A percentile compares a stretch with the other conserved stretches of the same genome.
These are phyloP conservation scores for Aspergillus asperescens DNA, from an alignment of 495 filamentous ascomycete species.

Conservation along the genomic window DNA sequence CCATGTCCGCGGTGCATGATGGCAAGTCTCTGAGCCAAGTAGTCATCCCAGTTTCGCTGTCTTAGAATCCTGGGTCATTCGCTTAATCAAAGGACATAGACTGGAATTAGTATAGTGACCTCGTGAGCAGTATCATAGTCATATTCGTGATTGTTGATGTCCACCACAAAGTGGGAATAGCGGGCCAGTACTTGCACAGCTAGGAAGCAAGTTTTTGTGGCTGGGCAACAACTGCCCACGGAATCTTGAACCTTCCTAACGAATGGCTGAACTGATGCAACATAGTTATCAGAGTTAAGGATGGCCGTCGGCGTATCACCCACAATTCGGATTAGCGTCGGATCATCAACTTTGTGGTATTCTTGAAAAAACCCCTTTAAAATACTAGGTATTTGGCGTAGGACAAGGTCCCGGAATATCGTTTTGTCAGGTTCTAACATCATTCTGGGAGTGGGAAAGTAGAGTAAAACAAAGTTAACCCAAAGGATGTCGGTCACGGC, in stretches of 20 bases:
- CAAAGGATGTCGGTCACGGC: no score
- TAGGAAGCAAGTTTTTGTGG: background rate
- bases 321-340: background rate
- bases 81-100: background rate
- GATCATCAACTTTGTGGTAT: no score
- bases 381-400: background rate
- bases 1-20: background rate
- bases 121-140: background rate
- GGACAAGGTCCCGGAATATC: no score
- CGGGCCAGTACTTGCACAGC: background rate
- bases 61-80: background rate
- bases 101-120: background rate
- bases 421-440: no score
- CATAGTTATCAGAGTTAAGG: background rate
- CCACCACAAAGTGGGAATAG: background rate
- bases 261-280: background rate
- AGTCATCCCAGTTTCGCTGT: background rate
- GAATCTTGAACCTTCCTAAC: background rate
- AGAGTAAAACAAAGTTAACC: no score
- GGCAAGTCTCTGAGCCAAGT: background rate
- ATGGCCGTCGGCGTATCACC: background rate
- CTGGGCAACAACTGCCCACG: background rate
- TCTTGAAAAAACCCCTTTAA: background rate
- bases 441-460: no score
- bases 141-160: background rate